Conservation (phyloP, 495 filamentous ascomycete species). For the Daldinia loculata region DNA sequence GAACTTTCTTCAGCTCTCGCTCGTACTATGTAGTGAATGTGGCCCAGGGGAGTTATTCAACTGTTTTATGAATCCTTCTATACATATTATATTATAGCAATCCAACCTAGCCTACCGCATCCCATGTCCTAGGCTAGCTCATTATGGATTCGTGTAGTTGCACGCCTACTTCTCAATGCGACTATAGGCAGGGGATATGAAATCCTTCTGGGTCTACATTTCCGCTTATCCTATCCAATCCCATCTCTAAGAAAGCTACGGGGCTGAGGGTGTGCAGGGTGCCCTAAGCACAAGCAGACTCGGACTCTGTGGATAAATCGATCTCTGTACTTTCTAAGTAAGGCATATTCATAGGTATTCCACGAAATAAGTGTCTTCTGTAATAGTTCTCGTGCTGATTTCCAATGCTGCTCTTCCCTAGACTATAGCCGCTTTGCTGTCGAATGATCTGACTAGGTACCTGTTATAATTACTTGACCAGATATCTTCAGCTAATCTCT, state of each 20-base stretch:
- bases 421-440: background rate
- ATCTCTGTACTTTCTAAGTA: background rate
- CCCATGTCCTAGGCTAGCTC: slow-evolving; percentile 28
- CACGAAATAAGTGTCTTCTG: background rate
- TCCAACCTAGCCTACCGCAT: slow-evolving; percentile 1
- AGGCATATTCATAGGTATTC: background rate
- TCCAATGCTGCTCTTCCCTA: background rate
- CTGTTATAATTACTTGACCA: background rate
- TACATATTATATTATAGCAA: slow-evolving; percentile 23
- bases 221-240: slow-evolving; percentile 21
- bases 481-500: background rate
- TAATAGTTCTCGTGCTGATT: background rate
- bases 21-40: background rate
- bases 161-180: slow-evolving; percentile 26
- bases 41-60: slow-evolving; percentile 1
- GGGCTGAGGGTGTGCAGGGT: slow-evolving; percentile 2
- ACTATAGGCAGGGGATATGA: slow-evolving; percentile 21
- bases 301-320: background rate
- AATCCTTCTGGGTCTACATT: slow-evolving; percentile 34
- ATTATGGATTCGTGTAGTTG: slow-evolving; percentile 25
- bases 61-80: slow-evolving; percentile 33
- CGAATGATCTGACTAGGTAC: background rate
- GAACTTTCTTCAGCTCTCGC: slow-evolving; percentile 19
- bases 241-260: slow-evolving; percentile 12
- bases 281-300: background rate